Percentiles rank a stretch among this genome's conserved stretches.
Conservation (phyloP, 1,284 basidiomycete species). For the Tetrapyrgos nigripes region DNA sequence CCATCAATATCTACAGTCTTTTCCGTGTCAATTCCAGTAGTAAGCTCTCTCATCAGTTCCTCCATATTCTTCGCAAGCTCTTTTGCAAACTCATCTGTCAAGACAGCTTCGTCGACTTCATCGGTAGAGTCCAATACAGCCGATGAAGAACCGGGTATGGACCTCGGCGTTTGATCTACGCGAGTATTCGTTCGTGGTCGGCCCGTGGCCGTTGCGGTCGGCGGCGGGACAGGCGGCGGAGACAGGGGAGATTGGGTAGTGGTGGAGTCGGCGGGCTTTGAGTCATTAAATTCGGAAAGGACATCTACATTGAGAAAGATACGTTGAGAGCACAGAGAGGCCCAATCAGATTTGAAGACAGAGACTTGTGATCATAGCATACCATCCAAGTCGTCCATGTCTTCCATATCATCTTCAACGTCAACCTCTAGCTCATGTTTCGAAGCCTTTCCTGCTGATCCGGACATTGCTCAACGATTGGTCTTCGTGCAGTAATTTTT, state of each 20-base stretch:
- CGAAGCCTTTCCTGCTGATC: neutral
- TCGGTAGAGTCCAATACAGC: conserved; percentile 30
- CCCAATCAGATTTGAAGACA: conserved; percentile 5
- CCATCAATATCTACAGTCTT: conserved; percentile 24
- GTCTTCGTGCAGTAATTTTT: neutral
- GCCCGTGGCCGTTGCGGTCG: conserved; percentile 25
- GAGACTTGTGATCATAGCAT: conserved; percentile 21
- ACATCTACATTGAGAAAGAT: conserved; percentile 53
- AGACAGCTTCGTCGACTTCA: conserved; percentile 43
- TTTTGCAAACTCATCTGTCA: conserved; percentile 65
- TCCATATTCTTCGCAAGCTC: conserved; percentile 88
- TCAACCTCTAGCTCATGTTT: conserved; percentile 21
- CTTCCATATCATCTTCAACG: conserved; percentile 74
- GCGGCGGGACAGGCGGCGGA: conserved; percentile 29
- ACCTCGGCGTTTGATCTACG: conserved; percentile 44
- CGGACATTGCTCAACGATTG: neutral
- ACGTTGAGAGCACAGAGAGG: conserved; percentile 12
- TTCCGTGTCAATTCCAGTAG: conserved; percentile 19
- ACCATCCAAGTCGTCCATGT: conserved; percentile 82
- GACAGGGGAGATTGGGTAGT: conserved; percentile 30
- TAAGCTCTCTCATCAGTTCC: conserved; percentile 77
- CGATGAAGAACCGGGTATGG: conserved; percentile 38
- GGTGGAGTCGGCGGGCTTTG: conserved; percentile 20
- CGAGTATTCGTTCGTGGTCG: conserved; percentile 47
- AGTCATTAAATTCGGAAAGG: conserved; percentile 52